Conservation (phyloP, 345 rosid species). For the Euphorbia peplus region DNA sequence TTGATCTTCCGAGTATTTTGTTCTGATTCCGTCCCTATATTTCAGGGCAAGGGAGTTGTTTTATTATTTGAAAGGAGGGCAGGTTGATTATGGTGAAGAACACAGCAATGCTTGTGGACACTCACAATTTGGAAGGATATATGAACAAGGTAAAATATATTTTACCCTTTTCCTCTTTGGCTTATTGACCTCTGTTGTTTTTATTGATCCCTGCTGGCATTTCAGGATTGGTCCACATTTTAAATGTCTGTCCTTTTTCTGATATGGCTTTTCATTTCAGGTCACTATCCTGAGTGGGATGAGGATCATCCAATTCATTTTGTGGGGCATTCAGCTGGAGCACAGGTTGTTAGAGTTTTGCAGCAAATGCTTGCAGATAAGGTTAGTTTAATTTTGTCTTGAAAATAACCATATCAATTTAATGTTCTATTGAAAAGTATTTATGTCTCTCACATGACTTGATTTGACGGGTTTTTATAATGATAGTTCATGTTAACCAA, state of each 20-base stretch:
- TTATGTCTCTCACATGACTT: too few species aligned
- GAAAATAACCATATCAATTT: background rate
- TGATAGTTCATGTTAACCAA: too few species aligned
- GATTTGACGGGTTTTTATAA: too few species aligned
- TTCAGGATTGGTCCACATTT: constrained; percentile 8
- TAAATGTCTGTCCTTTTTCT: constrained; percentile 7
- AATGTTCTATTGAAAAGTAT: background rate
- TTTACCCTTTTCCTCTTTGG: background rate
- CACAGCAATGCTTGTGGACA: constrained; percentile 94
- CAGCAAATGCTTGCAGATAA: constrained; percentile 98
- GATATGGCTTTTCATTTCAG: constrained; percentile 36
- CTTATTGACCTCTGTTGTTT: background rate
- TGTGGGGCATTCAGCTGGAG: constrained; percentile 99
- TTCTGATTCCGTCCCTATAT: background rate
- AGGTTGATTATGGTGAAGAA: constrained; percentile 90
- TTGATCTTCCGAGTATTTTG: too few species aligned
- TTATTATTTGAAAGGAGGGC: constrained; percentile 91
- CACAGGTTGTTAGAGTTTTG: constrained; percentile 95
- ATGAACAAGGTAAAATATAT: constrained; percentile 58
- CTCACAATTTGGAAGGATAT: constrained; percentile 73
- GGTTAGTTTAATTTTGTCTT: constrained; percentile 38
- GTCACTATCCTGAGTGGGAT: constrained; percentile 90
- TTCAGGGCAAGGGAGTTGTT: constrained; percentile 93
- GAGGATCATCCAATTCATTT: constrained; percentile 93
- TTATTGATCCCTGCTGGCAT: background rate